Percentiles rank a stretch among this genome's conserved stretches.
Conservation (phyloP, 768 basidiomycete species). For the Mycena vitilis region DNA sequence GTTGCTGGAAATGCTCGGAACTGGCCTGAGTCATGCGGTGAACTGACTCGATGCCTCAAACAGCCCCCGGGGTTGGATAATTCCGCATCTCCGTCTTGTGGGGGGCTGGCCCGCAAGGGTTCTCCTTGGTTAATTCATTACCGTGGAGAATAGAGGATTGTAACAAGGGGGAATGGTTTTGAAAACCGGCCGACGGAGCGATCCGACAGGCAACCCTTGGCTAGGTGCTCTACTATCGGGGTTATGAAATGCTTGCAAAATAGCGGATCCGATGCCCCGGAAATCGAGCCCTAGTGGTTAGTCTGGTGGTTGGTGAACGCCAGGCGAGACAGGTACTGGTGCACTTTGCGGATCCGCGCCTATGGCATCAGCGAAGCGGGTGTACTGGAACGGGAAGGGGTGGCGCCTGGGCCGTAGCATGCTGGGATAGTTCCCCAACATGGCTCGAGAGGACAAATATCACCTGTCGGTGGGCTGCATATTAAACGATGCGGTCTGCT, state of each 20-base stretch:
- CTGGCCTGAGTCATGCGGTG: too few species aligned
- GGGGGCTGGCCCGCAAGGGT: too few species aligned
- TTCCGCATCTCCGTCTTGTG: too few species aligned
- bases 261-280: slow-evolving; percentile 15
- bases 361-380: slow-evolving; percentile 17
- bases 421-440: slow-evolving; percentile 9
- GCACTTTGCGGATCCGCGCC: slow-evolving; percentile 15
- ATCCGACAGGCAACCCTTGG: slow-evolving; percentile 3
- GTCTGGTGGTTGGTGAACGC: slow-evolving; percentile 10
- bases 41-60: too few species aligned
- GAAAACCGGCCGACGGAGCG: background rate
- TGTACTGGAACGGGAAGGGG: slow-evolving; percentile 18
- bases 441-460: slow-evolving; percentile 5
- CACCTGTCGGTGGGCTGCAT: slow-evolving; percentile 2
- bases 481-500: slow-evolving; percentile 1
- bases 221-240: slow-evolving; percentile 2
- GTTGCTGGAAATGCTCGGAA: too few species aligned
- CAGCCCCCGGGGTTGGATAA: too few species aligned
- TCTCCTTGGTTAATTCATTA: too few species aligned
- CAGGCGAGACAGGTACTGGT: slow-evolving; percentile 18
- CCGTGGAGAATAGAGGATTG: too few species aligned
- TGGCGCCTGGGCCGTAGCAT: slow-evolving; percentile 10
- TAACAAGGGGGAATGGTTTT: slow-evolving; percentile 5
- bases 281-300: slow-evolving; percentile 16
- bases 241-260: slow-evolving; percentile 1